A percentile compares a stretch with the other conserved stretches of the same genome.
These are phyloP conservation scores for Beauveria bassiana DNA, from an alignment of 2,329 filamentous ascomycete species.

Conservation along the genomic window DNA sequence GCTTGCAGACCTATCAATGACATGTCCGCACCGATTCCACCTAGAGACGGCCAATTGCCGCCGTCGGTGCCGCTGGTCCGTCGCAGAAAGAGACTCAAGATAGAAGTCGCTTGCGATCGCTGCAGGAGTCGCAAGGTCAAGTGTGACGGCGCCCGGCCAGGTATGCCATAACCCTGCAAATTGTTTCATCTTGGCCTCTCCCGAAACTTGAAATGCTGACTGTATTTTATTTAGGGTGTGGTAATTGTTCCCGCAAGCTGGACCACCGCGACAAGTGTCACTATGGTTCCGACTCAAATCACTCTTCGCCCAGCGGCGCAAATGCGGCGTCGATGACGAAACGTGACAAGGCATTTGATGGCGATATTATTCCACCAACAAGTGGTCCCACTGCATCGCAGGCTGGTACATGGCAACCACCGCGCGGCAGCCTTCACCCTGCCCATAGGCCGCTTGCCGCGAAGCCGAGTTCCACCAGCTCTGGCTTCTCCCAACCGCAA, in stretches of 20 bases:
- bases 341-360: background rate
- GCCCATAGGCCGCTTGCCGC: conserved; percentile 7
- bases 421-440: background rate
- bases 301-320: background rate
- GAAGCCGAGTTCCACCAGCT: background rate
- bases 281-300: conserved; percentile 16
- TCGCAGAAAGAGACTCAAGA: conserved; percentile 32
- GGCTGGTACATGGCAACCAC: background rate
- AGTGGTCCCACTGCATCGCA: background rate
- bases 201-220: background rate
- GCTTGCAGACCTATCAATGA: background rate
- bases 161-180: conserved; percentile 17
- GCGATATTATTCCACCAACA: background rate
- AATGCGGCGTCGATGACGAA: background rate
- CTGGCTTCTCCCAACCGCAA: background rate
- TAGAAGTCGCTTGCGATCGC: conserved; percentile 34
- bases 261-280: conserved; percentile 21
- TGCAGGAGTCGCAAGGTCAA: conserved; percentile 35
- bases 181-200: background rate
- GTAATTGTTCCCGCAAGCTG: conserved; percentile 23
- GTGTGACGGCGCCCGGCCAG: conserved; percentile 33
- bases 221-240: conserved; percentile 19
- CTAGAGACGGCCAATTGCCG: background rate
- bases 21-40: background rate
- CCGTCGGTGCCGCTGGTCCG: background rate